These are phyloP conservation scores for Cercospora sp. DNA, from an alignment of 2,329 filamentous ascomycete species.

Conservation along the genomic window DNA sequence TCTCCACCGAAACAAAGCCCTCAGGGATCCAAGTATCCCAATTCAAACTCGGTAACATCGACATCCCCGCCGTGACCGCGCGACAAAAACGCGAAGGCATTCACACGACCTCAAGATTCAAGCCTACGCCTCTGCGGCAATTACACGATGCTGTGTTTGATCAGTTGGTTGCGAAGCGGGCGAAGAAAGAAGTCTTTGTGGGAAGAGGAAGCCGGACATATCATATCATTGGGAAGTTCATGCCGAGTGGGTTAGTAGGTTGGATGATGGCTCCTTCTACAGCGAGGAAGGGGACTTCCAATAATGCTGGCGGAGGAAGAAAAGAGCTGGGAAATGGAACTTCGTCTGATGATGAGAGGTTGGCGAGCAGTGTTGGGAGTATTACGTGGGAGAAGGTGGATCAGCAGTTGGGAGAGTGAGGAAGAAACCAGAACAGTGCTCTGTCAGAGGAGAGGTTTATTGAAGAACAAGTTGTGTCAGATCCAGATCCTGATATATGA, in stretches of 20 bases:
- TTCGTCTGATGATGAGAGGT: slow-evolving; percentile 29
- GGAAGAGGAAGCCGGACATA: slow-evolving; percentile 84
- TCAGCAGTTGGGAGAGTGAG: slow-evolving; percentile 22
- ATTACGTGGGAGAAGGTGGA: slow-evolving; percentile 52
- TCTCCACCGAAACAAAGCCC: slow-evolving; percentile 75
- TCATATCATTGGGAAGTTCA: slow-evolving; percentile 78
- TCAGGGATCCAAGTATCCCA: slow-evolving; percentile 79
- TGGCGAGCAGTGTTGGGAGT: slow-evolving; percentile 45
- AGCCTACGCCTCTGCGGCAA: slow-evolving; percentile 66
- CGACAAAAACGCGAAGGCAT: slow-evolving; percentile 43
- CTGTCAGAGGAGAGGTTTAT: background rate
- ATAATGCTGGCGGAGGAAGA: background rate
- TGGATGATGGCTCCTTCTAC: slow-evolving; percentile 79
- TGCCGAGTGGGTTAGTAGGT: slow-evolving; percentile 74
- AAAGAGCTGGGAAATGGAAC: background rate
- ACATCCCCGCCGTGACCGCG: slow-evolving; percentile 65
- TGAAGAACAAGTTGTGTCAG: background rate
- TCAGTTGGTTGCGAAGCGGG: slow-evolving; percentile 68
- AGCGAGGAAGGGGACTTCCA: slow-evolving; percentile 9
- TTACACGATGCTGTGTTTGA: slow-evolving; percentile 90
- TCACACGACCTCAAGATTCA: slow-evolving; percentile 30
- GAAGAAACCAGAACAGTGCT: background rate
- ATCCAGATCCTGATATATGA: background rate
- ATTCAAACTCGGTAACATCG: slow-evolving; percentile 87
- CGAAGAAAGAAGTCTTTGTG: slow-evolving; percentile 68